These are phyloP conservation scores for Dictyostelium purpureum DNA, from an alignment of 78 protist species.

Conservation along the genomic window DNA sequence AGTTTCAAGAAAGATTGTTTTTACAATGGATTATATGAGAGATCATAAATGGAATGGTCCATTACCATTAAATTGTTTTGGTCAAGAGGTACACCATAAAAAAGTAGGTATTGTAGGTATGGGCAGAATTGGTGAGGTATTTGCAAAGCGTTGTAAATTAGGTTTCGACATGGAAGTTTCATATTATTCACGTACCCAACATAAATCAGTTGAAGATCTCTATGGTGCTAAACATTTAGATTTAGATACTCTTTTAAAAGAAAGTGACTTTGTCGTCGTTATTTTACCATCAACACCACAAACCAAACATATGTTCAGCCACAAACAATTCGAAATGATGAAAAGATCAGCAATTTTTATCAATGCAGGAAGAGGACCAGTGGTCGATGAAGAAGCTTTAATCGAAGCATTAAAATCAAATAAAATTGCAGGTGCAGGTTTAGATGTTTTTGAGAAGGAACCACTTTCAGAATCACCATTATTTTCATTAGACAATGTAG, in stretches of 20 bases:
- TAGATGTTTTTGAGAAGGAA: constrained; percentile 72
- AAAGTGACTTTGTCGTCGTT: constrained; percentile 20
- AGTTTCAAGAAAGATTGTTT: constrained; percentile 11
- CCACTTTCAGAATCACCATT: not conserved
- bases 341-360: constrained; percentile 39
- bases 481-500: not conserved
- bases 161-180: constrained; percentile 69
- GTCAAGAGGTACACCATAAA: constrained; percentile 75
- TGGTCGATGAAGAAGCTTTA: constrained; percentile 40
- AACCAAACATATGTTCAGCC: constrained; percentile 31
- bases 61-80: not conserved
- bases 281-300: constrained; percentile 4
- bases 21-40: not conserved
- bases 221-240: constrained; percentile 2
- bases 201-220: not conserved
- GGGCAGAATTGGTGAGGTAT: constrained; percentile 78
- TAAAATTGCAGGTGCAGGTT: constrained; percentile 60
- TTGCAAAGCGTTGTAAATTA: constrained; percentile 26
- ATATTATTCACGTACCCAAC: not conserved
- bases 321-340: constrained; percentile 5
- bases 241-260: not conserved
- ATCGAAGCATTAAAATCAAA: constrained; percentile 20
- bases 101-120: constrained; percentile 75
- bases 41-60: constrained; percentile 2
- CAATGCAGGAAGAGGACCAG: constrained; percentile 58